Base-by-base conservation (phyloP, 768 basidiomycete genomes). In the Tylopilus cervinicoccineus region DNA sequence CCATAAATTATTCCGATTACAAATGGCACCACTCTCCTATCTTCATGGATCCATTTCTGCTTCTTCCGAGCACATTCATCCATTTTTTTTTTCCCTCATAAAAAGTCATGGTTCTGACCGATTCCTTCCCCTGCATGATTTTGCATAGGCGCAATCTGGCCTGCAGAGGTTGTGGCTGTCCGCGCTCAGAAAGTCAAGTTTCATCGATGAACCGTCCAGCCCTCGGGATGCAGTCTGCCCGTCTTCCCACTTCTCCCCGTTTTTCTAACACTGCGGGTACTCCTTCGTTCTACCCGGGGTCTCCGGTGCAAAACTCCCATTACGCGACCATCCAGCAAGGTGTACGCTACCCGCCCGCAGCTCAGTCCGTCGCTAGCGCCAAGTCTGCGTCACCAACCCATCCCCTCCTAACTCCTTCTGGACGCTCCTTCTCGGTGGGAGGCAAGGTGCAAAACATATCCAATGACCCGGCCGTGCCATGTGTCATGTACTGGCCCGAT, bases 401-500 rank as follows among this genome's bases (percentile, higher is more conserved):
- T 52, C 84, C 85, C 20, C 72, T 90, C 42, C 79, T 93, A 53
- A 92, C 90, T 1, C 90, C 90, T 4, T 89, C 88, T 11, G 90
- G 90, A 2, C 79, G 84, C 19, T 79, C 84, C 9, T 84, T 93
- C 52, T 81, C 85, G 43, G 64, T 78, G 20, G 88, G 88, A 47
- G 90, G 89, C 10, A 80, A 80, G 54, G 87, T 92, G 7, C 86
- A 84, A 58, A 90, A 93, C 57, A 67, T 92, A 51, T 90, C 87
- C 23, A 71, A 57, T 32, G 87, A 92, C 62, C 86, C 88, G 17
- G 63, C 81, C 41, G 58, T 71, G 24, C 86, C 89, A 4, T 89
- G 89, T 57, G 75, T 90, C 70, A 84, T 92, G 81, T 92, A 85
- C 58, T 93, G 90, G 90, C 89, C 90, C 5, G 89, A 91, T 65